A percentile compares a stretch with the other conserved stretches of the same genome.
Conservation (phyloP, 2,329 filamentous ascomycete species). For the Orbilia javanica region DNA sequence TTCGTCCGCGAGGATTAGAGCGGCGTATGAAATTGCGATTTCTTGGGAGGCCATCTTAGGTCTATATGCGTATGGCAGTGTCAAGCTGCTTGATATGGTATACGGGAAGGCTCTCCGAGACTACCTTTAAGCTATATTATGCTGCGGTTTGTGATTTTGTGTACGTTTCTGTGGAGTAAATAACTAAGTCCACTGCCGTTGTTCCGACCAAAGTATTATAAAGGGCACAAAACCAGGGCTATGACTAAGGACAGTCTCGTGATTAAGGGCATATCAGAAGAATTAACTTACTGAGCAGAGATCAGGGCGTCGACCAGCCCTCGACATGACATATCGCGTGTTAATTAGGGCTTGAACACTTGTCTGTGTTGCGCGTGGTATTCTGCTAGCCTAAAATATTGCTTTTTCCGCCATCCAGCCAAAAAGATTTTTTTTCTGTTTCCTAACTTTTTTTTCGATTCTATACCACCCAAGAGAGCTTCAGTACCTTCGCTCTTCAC, state of each 20-base stretch:
- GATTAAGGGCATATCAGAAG: too few relatives aligned
- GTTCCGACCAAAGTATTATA: too few relatives aligned
- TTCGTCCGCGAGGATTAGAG: conserved; percentile 16
- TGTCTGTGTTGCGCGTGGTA: conserved; percentile 52
- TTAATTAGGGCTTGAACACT: neutral
- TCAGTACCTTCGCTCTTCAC: conserved; percentile 3
- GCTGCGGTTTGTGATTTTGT: too few relatives aligned
- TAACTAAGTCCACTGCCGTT: too few relatives aligned
- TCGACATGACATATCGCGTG: neutral
- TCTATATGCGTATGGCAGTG: neutral
- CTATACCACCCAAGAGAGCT: neutral
- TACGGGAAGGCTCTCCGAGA: too few relatives aligned
- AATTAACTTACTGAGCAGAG: too few relatives aligned
- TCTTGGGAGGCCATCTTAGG: conserved; percentile 25
- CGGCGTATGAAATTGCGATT: conserved; percentile 12
- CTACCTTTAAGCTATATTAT: too few relatives aligned
- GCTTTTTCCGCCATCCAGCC: conserved; percentile 22
- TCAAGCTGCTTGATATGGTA: too few relatives aligned
- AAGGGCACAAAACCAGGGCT: too few relatives aligned
- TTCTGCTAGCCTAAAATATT: conserved; percentile 7
- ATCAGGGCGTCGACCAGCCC: too few relatives aligned
- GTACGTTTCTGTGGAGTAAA: too few relatives aligned
- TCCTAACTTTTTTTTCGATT: conserved; percentile 14
- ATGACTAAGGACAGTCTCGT: too few relatives aligned
- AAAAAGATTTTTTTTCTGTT: conserved; percentile 35